Percentiles rank a stretch among this genome's conserved stretches.
Evolutionary conservation across 805 yeast genomes (phyloP).

Genomic region (Starmerella tilneyi): DNA sequence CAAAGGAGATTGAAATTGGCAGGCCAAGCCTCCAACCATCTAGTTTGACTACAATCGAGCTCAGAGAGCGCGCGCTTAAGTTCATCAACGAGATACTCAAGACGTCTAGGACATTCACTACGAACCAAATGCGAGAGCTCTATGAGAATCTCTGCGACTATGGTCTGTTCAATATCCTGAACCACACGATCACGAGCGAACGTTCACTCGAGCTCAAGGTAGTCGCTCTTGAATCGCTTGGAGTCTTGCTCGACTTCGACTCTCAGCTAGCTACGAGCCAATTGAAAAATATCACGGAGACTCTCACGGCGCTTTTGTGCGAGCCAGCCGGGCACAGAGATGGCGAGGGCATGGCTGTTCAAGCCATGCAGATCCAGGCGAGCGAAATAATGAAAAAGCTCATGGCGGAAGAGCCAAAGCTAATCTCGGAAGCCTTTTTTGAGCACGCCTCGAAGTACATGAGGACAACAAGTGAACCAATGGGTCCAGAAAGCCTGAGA

Average conservation of each 20-base stretch:
- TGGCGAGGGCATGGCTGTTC: neutral
- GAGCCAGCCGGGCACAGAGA: neutral
- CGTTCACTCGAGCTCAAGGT: constrained; percentile 41
- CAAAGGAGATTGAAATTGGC: neutral
- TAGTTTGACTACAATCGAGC: neutral
- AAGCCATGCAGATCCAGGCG: constrained; percentile 10
- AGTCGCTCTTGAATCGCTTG: constrained; percentile 53
- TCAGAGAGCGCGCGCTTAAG: constrained; percentile 50
- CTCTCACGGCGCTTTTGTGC: neutral
- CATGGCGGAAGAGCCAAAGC: neutral
- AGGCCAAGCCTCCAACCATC: neutral
- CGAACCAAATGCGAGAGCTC: constrained; percentile 52
- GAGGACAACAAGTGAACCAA: too few relatives aligned
- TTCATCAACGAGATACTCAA: constrained; percentile 70
- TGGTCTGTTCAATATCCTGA: constrained; percentile 61
- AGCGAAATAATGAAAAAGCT: constrained; percentile 11
- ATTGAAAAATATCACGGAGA: neutral
- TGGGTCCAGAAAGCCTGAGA: neutral
- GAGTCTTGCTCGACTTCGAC: constrained; percentile 11
- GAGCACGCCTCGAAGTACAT: neutral
- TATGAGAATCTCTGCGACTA: constrained; percentile 51
- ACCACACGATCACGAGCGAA: constrained; percentile 54
- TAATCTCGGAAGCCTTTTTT: neutral
- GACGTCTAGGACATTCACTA: constrained; percentile 58
- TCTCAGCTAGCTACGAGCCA: neutral